phyloP scores from a whole-genome alignment of 2,329 filamentous ascomycete species.

The Cladosporium sp. region DNA sequence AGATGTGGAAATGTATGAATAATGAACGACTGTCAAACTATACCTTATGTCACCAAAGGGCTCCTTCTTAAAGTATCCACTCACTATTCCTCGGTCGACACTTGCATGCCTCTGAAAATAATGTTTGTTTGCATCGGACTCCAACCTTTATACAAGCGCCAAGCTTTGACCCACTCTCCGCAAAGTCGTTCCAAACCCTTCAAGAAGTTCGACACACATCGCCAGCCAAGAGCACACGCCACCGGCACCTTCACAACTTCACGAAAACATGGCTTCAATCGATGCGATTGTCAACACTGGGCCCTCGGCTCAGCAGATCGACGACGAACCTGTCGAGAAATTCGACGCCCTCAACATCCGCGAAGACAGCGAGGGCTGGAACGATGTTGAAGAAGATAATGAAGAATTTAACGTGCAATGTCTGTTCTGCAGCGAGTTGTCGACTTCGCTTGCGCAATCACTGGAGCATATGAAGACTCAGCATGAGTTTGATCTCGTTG shows the following conservation, averaged over 20 bases:
- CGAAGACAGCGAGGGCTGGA: slow-evolving; percentile 45
- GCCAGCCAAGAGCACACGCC: slow-evolving; percentile 1
- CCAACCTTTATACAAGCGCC: not conserved
- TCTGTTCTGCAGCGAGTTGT: slow-evolving; percentile 42
- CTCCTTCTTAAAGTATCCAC: not conserved
- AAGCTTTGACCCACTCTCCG: slow-evolving; percentile 9
- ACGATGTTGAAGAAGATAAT: slow-evolving; percentile 45
- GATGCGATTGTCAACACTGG: slow-evolving; percentile 16
- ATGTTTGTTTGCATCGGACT: not conserved
- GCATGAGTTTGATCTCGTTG: slow-evolving; percentile 45
- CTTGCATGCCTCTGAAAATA: not conserved
- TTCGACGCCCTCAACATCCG: slow-evolving; percentile 30
- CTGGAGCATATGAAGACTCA: slow-evolving; percentile 39
- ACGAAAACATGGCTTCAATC: slow-evolving; percentile 15
- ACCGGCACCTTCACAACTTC: not conserved
- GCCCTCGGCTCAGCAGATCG: slow-evolving; percentile 1
- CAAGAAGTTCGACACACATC: not conserved
- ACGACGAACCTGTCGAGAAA: slow-evolving; percentile 22
- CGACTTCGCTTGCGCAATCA: slow-evolving; percentile 36
- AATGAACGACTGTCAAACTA: not conserved
- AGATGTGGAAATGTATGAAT: not conserved
- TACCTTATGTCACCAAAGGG: not conserved
- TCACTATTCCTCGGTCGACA: fast-evolving
- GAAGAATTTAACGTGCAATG: slow-evolving; percentile 42
- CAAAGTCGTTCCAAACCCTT: not conserved